A percentile compares a stretch with the other conserved stretches of the same genome.
Evolutionary conservation across 2,329 filamentous ascomycete genomes (phyloP).

Genomic region (Atkinsonella texensis): DNA sequence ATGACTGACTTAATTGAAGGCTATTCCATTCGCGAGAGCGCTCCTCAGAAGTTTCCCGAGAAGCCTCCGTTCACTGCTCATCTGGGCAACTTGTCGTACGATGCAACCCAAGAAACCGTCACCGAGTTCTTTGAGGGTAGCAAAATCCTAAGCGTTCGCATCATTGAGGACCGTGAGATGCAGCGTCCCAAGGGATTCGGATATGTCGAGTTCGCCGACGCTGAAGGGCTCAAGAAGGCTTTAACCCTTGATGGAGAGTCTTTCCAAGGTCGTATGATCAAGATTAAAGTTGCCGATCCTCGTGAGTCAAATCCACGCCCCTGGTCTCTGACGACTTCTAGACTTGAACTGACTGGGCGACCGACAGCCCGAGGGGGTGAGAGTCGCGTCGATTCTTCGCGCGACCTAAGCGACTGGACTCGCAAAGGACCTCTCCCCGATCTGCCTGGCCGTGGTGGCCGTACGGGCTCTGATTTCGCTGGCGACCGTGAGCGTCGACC

Average conservation of each 20-base stretch:
- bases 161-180: constrained; percentile 93
- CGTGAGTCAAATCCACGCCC: constrained; percentile 47
- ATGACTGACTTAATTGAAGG: constrained; percentile 25
- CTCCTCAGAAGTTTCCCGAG: constrained; percentile 63
- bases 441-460: constrained; percentile 38
- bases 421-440: constrained; percentile 83
- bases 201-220: constrained; percentile 83
- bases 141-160: constrained; percentile 78
- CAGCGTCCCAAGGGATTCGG: constrained; percentile 95
- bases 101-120: constrained; percentile 74
- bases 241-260: constrained; percentile 68
- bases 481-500: constrained; percentile 41
- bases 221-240: constrained; percentile 87
- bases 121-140: constrained; percentile 77
- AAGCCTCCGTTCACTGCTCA: constrained; percentile 94
- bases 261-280: constrained; percentile 81
- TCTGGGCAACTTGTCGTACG: constrained; percentile 92
- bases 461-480: constrained; percentile 38
- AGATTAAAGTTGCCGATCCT: constrained; percentile 92
- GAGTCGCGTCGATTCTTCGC: constrained; percentile 46
- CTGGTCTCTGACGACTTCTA: not conserved
- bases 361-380: constrained; percentile 69
- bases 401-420: constrained; percentile 83
- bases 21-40: constrained; percentile 56
- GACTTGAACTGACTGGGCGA: not conserved